Conservation (phyloP, 768 basidiomycete genomes). For the Chlorophyllum brunneum region DNA sequence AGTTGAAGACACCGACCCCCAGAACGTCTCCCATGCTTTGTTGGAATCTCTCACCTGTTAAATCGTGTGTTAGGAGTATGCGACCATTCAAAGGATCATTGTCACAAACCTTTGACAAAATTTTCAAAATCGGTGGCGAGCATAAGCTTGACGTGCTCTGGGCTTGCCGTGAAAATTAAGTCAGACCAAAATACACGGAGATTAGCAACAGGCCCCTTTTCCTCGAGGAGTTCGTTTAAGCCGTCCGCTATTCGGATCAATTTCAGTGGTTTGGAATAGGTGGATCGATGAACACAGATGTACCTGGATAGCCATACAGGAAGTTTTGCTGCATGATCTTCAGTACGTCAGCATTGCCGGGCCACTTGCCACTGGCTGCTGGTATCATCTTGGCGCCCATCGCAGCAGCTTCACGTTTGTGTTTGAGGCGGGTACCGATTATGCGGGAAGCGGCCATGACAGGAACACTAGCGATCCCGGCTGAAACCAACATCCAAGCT, state of each 20-base stretch:
- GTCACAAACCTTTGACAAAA: slow-evolving; percentile 48
- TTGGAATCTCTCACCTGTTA: slow-evolving; percentile 39
- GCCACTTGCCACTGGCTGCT: slow-evolving; percentile 29
- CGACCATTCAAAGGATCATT: background rate
- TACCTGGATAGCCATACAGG: slow-evolving; percentile 49
- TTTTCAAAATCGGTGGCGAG: slow-evolving; percentile 56
- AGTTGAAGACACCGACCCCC: slow-evolving; percentile 67
- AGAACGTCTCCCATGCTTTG: slow-evolving; percentile 43
- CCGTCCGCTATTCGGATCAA: slow-evolving; percentile 36
- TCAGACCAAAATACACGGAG: slow-evolving; percentile 42
- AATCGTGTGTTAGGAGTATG: background rate
- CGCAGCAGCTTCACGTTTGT: slow-evolving; percentile 35
- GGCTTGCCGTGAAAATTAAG: slow-evolving; percentile 43
- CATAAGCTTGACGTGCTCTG: slow-evolving; percentile 54
- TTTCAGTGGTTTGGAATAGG: too few species aligned
- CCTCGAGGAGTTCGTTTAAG: slow-evolving; percentile 28
- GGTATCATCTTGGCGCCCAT: slow-evolving; percentile 45
- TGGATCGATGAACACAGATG: background rate
- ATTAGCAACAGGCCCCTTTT: slow-evolving; percentile 41
- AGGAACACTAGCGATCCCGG: slow-evolving; percentile 30
- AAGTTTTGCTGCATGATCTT: slow-evolving; percentile 31
- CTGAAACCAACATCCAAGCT: slow-evolving; percentile 32
- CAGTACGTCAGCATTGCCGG: slow-evolving; percentile 46
- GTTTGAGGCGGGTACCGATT: slow-evolving; percentile 21
- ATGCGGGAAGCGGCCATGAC: slow-evolving; percentile 27